A percentile compares a stretch with the other conserved stretches of the same genome.
Evolutionary conservation across 2,329 filamentous ascomycete genomes (phyloP).

Genomic region (Fusarium nurragi): DNA sequence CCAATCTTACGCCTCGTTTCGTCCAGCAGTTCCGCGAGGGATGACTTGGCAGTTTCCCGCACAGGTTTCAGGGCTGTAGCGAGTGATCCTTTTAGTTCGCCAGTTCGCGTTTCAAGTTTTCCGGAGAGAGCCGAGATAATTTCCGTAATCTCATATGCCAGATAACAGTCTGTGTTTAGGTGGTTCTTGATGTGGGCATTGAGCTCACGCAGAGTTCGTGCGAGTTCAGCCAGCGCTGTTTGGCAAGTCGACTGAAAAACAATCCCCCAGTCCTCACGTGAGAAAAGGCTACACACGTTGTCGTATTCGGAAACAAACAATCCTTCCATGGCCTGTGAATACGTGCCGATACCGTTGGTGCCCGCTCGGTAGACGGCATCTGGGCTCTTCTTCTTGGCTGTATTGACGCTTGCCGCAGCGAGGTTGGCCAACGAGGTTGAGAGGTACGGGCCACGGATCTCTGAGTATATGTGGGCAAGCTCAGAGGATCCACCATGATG

Average conservation of each 20-base stretch:
- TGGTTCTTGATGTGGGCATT: slow-evolving; percentile 90
- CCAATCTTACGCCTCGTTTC: slow-evolving; percentile 79
- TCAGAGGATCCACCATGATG: slow-evolving; percentile 65
- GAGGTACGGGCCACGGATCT: slow-evolving; percentile 88
- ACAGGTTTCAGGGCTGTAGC: slow-evolving; percentile 89
- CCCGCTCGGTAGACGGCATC: slow-evolving; percentile 88
- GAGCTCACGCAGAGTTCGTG: slow-evolving; percentile 85
- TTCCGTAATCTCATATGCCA: slow-evolving; percentile 95
- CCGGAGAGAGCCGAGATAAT: slow-evolving; percentile 84
- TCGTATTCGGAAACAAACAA: slow-evolving; percentile 91
- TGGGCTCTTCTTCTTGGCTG: slow-evolving; percentile 80
- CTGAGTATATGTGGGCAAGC: slow-evolving; percentile 82
- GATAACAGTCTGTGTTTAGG: slow-evolving; percentile 88
- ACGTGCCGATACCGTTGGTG: slow-evolving; percentile 90
- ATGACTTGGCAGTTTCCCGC: slow-evolving; percentile 89
- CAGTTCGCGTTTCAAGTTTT: slow-evolving; percentile 81
- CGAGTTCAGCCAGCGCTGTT: slow-evolving; percentile 80
- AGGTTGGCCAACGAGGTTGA: slow-evolving; percentile 83
- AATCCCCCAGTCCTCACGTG: slow-evolving; percentile 82
- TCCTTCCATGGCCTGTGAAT: slow-evolving; percentile 86
- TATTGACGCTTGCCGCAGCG: slow-evolving; percentile 84
- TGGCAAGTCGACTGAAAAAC: slow-evolving; percentile 84
- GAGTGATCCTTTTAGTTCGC: slow-evolving; percentile 84
- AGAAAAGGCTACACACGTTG: slow-evolving; percentile 87
- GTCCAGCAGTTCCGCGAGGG: slow-evolving; percentile 82